Evolutionary conservation across 1,139 yeast species (phyloP), one percentile per base, ranked within the genome.

Genomic region (Suhomyces kunorum): DNA sequence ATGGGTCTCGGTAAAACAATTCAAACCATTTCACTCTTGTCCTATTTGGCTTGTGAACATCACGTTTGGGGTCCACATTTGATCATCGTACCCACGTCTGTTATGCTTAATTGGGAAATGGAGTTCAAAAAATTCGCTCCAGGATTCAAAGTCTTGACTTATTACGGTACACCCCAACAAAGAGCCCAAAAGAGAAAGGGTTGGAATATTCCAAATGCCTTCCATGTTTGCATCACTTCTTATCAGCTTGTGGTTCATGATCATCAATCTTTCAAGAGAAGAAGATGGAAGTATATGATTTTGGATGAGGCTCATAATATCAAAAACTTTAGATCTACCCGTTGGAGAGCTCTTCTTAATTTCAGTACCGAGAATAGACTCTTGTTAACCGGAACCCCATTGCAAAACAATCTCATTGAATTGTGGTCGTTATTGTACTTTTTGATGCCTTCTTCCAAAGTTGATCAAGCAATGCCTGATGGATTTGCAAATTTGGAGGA

Each of bases 81-180:
- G 40, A 90, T 94, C 63, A 81, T 94, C 45, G 99, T 94, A 4
- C 99, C 99, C 2, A 94, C 99, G 0, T 88, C 97, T 14, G 99
- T 94, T n/a, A 83, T 94, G 83, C 79, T 94, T 42, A 94, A 94
- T 59, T 94, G 99, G 99, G 99, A 94, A 61, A 90, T 92, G 97
- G 99, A 94, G 59, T 90, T 94, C 66, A 94, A 92, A 58, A 81
- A 96, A 52, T 94, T 94, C 71, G 98, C 98, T 1, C 99, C 99
- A 0, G 99, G 98, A 0, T 86, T 94, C 62, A 92, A 94, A 59
- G 95, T 94, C 1, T 61, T 94, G 60, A 92, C 98, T 0, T 94
- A 94, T 60, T 94, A 92, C 57, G 99, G 99, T 0, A 83, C 94
- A n/a, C 98, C 98, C 0, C 96, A 87, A 55, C 98, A 94, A 60